A percentile compares a stretch with the other conserved stretches of the same genome.
phyloP scores from a whole-genome alignment of 169 alveolate genomes.

The Cryptosporidium parvum region DNA sequence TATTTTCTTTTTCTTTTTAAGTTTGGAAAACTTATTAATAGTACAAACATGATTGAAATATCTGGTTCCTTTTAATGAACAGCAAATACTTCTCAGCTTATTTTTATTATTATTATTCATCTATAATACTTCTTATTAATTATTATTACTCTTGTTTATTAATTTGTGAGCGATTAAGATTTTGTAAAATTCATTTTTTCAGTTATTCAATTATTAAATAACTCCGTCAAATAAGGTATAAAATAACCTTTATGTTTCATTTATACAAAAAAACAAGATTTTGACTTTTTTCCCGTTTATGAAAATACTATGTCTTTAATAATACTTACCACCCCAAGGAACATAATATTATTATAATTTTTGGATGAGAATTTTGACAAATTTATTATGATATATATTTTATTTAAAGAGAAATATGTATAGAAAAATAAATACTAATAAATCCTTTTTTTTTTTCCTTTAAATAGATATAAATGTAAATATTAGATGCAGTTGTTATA shows the following conservation, averaged over 20 bases:
- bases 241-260: too few relatives aligned
- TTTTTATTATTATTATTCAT: background rate
- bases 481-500: background rate
- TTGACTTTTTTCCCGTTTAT: background rate
- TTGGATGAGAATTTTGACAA: background rate
- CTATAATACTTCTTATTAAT: background rate
- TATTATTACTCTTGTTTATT: background rate
- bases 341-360: background rate
- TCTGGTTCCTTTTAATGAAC: constrained; percentile 12
- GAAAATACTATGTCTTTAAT: background rate
- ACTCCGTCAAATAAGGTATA: too few relatives aligned
- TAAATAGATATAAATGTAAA: constrained; percentile 6
- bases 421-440: background rate
- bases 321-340: background rate
- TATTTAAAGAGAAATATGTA: background rate
- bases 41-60: background rate
- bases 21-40: background rate
- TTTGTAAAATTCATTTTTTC: background rate
- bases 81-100: background rate
- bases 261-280: too few relatives aligned
- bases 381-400: background rate
- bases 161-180: constrained; percentile 7
- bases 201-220: background rate
- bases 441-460: background rate
- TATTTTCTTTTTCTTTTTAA: background rate